Percentiles rank a stretch among this genome's conserved stretches.
These are phyloP conservation scores for Drechslerella stenobrocha DNA, from an alignment of 2,329 filamentous ascomycete species.

Conservation along the genomic window DNA sequence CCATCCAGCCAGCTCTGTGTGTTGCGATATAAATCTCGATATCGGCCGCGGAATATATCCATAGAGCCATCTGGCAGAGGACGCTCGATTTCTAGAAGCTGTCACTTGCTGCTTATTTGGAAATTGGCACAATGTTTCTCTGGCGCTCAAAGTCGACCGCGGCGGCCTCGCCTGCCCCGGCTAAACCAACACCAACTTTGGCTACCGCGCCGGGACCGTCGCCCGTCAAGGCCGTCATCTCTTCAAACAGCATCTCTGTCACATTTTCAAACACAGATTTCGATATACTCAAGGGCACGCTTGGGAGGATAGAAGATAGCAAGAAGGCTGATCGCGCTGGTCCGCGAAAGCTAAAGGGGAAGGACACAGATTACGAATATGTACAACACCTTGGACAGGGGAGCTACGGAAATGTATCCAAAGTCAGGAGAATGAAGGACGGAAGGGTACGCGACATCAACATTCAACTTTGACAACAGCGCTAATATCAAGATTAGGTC, in stretches of 20 bases:
- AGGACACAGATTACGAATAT: conserved; percentile 45
- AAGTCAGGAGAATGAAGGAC: conserved; percentile 37
- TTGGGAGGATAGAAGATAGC: conserved; percentile 42
- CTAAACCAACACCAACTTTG: conserved; percentile 4
- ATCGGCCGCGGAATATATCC: conserved; percentile 2
- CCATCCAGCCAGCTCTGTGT: conserved; percentile 24
- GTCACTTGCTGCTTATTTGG: conserved; percentile 2
- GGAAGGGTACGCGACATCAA: conserved; percentile 25
- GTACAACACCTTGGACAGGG: conserved; percentile 46
- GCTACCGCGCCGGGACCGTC: conserved; percentile 14
- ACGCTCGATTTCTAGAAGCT: conserved; percentile 15
- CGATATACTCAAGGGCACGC: conserved; percentile 43
- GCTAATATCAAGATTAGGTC: conserved; percentile 29
- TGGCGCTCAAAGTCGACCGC: conserved; percentile 27
- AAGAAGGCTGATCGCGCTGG: conserved; percentile 25
- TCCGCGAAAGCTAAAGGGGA: conserved; percentile 38
- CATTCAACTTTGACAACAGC: no score
- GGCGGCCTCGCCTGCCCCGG: conserved; percentile 21
- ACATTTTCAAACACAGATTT: conserved; percentile 40
- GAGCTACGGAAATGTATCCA: conserved; percentile 46
- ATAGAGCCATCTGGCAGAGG: conserved; percentile 16
- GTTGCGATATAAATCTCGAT: conserved; percentile 20
- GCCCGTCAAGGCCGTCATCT: conserved; percentile 33
- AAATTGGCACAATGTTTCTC: conserved; percentile 42
- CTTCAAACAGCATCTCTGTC: conserved; percentile 45